phyloP scores from a whole-genome alignment of 202 grass and related monocot species.

The Schoenoplectus tabernaemontani region DNA sequence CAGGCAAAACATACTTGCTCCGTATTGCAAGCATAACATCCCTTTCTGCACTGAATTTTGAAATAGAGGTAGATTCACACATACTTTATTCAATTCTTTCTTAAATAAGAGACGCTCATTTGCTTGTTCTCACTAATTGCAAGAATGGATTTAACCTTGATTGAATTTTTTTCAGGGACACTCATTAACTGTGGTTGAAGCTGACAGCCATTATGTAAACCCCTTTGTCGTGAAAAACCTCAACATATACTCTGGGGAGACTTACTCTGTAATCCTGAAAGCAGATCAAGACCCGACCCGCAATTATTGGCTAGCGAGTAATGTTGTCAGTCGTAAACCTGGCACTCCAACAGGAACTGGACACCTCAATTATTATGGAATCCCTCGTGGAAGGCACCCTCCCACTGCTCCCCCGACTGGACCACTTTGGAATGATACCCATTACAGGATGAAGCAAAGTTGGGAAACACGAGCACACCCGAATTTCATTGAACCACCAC shows the following conservation, averaged over 20 bases:
- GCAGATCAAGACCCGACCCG: constrained; percentile 59
- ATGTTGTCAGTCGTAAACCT: constrained; percentile 60
- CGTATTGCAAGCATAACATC: constrained; percentile 74
- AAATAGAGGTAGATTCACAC: constrained; percentile 49
- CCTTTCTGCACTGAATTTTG: constrained; percentile 66
- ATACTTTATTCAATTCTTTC: background rate
- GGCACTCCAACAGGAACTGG: constrained; percentile 46
- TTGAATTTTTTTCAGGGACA: constrained; percentile 44
- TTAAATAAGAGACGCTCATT: background rate
- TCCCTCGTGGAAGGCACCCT: constrained; percentile 8
- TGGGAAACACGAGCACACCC: constrained; percentile 43
- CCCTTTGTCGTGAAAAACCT: constrained; percentile 76
- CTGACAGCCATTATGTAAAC: constrained; percentile 76
- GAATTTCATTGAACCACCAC: constrained; percentile 19
- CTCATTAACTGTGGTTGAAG: constrained; percentile 61
- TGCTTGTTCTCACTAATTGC: background rate
- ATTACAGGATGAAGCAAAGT: constrained; percentile 42
- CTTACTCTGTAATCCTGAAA: constrained; percentile 68
- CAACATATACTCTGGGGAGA: constrained; percentile 87
- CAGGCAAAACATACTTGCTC: constrained; percentile 57
- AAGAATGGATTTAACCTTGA: background rate
- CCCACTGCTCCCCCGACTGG: constrained; percentile 15
- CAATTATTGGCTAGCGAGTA: constrained; percentile 71
- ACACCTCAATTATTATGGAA: constrained; percentile 54
- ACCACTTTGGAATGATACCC: constrained; percentile 46